A percentile compares a stretch with the other conserved stretches of the same genome.
phyloP scores from a whole-genome alignment of 1,139 yeast genomes.

The Yamadazyma pseudoaaseri region DNA sequence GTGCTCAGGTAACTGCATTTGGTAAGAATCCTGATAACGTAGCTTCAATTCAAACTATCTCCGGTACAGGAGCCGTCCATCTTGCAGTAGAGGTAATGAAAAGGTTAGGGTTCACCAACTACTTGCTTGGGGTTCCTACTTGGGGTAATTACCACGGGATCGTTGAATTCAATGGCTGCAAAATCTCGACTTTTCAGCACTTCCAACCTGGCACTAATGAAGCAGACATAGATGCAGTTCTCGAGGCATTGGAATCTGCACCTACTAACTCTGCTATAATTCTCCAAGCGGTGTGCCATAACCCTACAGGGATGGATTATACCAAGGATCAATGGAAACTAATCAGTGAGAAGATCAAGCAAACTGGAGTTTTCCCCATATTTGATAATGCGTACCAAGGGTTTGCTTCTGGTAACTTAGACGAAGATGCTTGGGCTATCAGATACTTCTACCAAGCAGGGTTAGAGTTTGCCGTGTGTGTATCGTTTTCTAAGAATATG shows the following conservation, averaged over 20 bases:
- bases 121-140: conserved; percentile 38
- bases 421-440: conserved; percentile 29
- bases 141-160: conserved; percentile 44
- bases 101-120: conserved; percentile 28
- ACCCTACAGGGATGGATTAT: conserved; percentile 95
- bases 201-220: conserved; percentile 26
- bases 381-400: conserved; percentile 96
- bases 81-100: conserved; percentile 33
- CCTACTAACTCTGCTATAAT: conserved; percentile 39
- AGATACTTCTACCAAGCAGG: conserved; percentile 22
- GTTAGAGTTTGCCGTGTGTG: conserved; percentile 34
- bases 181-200: conserved; percentile 27
- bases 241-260: conserved; percentile 28
- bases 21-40: conserved; percentile 31
- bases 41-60: conserved; percentile 40
- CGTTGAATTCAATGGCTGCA: conserved; percentile 32
- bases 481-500: conserved; percentile 46
- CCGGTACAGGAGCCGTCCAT: conserved; percentile 47
- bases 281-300: conserved; percentile 93
- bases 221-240: conserved; percentile 30
- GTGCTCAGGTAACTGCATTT: conserved; percentile 36
- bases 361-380: conserved; percentile 63
- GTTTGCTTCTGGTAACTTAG: conserved; percentile 59
- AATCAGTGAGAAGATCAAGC: conserved; percentile 59
- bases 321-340: conserved; percentile 73